Evolutionary conservation across 331 rosid species (phyloP).

Genomic region (Quercus tomentella): DNA sequence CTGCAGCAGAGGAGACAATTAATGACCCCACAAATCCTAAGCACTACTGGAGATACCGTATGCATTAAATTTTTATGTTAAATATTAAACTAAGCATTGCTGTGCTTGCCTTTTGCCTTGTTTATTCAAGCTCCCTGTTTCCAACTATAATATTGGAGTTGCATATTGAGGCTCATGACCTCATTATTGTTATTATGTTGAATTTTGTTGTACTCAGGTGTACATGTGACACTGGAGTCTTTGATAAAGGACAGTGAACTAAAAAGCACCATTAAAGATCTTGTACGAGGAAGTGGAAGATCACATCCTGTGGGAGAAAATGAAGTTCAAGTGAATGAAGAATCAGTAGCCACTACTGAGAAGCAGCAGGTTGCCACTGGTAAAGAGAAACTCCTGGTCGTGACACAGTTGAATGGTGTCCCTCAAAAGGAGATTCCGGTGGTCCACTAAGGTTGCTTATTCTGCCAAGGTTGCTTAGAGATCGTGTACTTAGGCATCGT

Average conservation of each 20-base stretch:
- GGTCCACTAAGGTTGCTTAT: slow-evolving; percentile 17
- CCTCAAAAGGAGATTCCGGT: slow-evolving; percentile 30
- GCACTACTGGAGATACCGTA: slow-evolving; percentile 99
- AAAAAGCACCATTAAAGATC: slow-evolving; percentile 52
- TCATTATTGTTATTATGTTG: background rate
- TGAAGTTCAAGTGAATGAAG: slow-evolving; percentile 19
- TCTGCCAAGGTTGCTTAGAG: no score
- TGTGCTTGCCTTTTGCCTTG: background rate
- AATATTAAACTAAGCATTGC: background rate
- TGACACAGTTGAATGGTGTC: slow-evolving; percentile 24
- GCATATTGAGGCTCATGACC: background rate
- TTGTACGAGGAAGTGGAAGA: slow-evolving; percentile 63
- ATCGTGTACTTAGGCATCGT: background rate
- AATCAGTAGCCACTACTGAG: slow-evolving; percentile 12
- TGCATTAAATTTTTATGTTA: slow-evolving; percentile 21
- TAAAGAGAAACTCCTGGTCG: slow-evolving; percentile 19
- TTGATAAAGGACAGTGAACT: slow-evolving; percentile 66
- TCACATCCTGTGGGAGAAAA: slow-evolving; percentile 50
- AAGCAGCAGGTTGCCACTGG: slow-evolving; percentile 24
- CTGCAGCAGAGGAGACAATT: slow-evolving; percentile 88
- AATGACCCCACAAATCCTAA: slow-evolving; percentile 97
- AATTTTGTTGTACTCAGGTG: slow-evolving; percentile 45
- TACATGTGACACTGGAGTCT: slow-evolving; percentile 76
- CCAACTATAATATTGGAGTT: background rate
- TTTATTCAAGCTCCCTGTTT: background rate